Evolutionary conservation across 352 stramenopile species (phyloP).

Genomic region (Pythium grandisporangium): DNA sequence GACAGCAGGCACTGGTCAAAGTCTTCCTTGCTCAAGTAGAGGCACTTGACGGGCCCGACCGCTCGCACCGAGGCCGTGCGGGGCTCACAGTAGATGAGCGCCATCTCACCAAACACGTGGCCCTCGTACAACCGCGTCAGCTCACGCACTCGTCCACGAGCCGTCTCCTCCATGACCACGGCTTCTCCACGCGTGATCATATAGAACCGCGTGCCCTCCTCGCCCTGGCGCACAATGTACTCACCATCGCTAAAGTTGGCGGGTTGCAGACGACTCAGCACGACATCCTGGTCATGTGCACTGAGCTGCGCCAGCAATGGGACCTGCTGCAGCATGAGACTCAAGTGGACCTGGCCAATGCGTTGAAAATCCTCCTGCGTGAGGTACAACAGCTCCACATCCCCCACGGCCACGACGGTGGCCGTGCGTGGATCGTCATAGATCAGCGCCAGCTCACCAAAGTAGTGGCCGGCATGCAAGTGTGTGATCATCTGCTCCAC

Average conservation of each 20-base stretch:
- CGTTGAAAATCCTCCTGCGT: slow-evolving; percentile 85
- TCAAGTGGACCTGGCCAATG: slow-evolving; percentile 80
- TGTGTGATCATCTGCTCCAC: slow-evolving; percentile 86
- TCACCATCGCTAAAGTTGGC: slow-evolving; percentile 81
- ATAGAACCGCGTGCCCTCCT: slow-evolving; percentile 83
- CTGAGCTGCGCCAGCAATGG: slow-evolving; percentile 63
- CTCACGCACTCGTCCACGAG: slow-evolving; percentile 45
- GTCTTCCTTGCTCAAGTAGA: slow-evolving; percentile 83
- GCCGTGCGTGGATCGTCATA: slow-evolving; percentile 85
- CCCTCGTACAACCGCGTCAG: slow-evolving; percentile 80
- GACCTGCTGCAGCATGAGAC: slow-evolving; percentile 84
- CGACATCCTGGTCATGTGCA: slow-evolving; percentile 68
- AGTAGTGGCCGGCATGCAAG: slow-evolving; percentile 88
- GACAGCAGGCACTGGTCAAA: slow-evolving; percentile 82
- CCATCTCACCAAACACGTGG: slow-evolving; percentile 87
- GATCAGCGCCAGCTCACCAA: slow-evolving; percentile 89
- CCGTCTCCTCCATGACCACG: slow-evolving; percentile 65
- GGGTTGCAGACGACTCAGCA: slow-evolving; percentile 71
- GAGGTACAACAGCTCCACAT: slow-evolving; percentile 78
- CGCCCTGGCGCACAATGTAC: slow-evolving; percentile 85
- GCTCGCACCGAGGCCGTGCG: slow-evolving; percentile 77
- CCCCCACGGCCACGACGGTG: slow-evolving; percentile 64
- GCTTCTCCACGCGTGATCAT: slow-evolving; percentile 86
- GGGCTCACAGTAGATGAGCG: slow-evolving; percentile 81
- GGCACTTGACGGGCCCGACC: slow-evolving; percentile 70